These are phyloP conservation scores for Rhodotorula mucilaginosa DNA, from an alignment of 1,284 basidiomycete species.

Conservation along the genomic window DNA sequence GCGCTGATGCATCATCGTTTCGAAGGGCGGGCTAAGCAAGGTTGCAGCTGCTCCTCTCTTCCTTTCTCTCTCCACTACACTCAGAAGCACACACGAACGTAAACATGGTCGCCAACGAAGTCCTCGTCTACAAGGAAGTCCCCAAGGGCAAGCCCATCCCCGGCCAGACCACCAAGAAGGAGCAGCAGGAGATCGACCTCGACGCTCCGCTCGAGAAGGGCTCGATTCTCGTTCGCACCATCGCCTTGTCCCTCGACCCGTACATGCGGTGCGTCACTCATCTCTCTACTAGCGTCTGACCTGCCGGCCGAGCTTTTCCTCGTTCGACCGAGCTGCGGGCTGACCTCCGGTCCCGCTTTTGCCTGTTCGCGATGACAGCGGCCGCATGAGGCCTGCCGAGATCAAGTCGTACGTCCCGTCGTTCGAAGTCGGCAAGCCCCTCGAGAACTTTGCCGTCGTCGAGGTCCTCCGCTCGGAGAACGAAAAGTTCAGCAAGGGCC, in stretches of 20 bases:
- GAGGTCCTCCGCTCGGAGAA: conserved; percentile 36
- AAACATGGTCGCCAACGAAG: conserved; percentile 35
- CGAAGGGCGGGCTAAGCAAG: background rate
- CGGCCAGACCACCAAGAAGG: conserved; percentile 51
- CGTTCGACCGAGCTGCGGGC: background rate
- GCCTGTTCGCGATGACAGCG: conserved; percentile 12
- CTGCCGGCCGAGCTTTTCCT: background rate
- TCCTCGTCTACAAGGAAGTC: conserved; percentile 50
- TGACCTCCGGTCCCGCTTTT: background rate
- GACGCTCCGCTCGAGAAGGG: conserved; percentile 56
- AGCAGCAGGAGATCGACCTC: conserved; percentile 55
- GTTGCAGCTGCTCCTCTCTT: background rate
- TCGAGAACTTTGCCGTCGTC: conserved; percentile 36
- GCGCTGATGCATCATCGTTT: background rate
- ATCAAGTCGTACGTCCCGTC: conserved; percentile 39
- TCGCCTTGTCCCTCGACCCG: conserved; percentile 50
- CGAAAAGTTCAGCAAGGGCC: conserved; percentile 26
- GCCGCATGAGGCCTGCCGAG: conserved; percentile 31
- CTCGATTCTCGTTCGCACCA: conserved; percentile 57
- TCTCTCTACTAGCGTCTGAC: background rate
- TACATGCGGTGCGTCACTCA: conserved; percentile 6
- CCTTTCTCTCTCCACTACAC: background rate
- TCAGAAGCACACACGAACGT: background rate
- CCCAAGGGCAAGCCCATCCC: conserved; percentile 37
- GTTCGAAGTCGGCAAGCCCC: conserved; percentile 33